phyloP scores from a whole-genome alignment of 2,329 filamentous ascomycete genomes.

The Diaporthe sp. region DNA sequence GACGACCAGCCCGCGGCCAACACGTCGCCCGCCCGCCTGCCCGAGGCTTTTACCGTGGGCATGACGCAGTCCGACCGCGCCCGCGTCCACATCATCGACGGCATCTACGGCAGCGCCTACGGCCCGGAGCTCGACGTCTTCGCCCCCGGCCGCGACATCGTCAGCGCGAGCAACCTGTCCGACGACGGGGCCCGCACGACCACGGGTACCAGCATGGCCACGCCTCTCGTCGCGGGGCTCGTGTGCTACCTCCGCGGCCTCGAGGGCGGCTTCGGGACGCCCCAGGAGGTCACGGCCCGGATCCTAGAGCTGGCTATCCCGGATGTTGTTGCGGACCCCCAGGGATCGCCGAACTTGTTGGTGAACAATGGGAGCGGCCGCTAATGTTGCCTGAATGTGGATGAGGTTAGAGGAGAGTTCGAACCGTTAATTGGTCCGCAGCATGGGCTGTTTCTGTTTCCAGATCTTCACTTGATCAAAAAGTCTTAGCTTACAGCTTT shows the following conservation, averaged over 20 bases:
- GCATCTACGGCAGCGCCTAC: slow-evolving; percentile 61
- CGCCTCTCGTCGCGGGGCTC: slow-evolving; percentile 69
- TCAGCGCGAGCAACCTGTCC: slow-evolving; percentile 54
- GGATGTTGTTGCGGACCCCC: background rate
- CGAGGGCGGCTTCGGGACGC: slow-evolving; percentile 40
- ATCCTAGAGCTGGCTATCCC: background rate
- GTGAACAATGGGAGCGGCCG: slow-evolving; percentile 9
- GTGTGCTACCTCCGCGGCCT: slow-evolving; percentile 64
- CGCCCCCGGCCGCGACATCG: slow-evolving; percentile 53
- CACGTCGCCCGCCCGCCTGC: slow-evolving; percentile 59
- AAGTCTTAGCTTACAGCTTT: background rate
- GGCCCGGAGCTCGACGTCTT: slow-evolving; percentile 57
- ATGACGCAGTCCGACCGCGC: slow-evolving; percentile 41
- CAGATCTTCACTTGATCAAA: background rate
- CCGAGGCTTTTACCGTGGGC: slow-evolving; percentile 63
- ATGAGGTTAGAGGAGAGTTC: background rate
- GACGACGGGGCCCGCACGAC: slow-evolving; percentile 53
- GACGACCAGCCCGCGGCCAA: slow-evolving; percentile 37
- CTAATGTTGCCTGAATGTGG: background rate
- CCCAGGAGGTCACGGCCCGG: background rate
- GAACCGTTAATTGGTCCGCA: background rate
- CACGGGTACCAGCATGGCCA: slow-evolving; percentile 71
- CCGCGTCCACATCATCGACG: slow-evolving; percentile 50
- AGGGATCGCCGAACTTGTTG: slow-evolving; percentile 11
- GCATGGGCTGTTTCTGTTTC: no score